phyloP scores from a whole-genome alignment of 345 rosid species.

The Sisymbrium irio region DNA sequence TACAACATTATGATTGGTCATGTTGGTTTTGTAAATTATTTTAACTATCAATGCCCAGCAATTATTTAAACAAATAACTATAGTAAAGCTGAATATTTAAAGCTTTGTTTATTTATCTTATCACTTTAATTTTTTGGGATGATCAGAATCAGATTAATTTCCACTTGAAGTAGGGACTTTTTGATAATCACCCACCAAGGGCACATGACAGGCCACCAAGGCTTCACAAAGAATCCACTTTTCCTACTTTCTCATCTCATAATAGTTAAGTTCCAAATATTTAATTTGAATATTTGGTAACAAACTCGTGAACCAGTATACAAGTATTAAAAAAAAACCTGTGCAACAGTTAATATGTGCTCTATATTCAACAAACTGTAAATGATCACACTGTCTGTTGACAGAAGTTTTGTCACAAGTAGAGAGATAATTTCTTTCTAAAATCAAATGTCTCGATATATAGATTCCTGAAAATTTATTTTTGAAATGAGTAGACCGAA shows the following conservation, averaged over 20 bases:
- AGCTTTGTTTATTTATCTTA: conserved; percentile 18
- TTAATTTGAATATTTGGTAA: not conserved
- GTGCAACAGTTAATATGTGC: not conserved
- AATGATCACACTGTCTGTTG: not conserved
- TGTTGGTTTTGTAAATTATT: conserved; percentile 39
- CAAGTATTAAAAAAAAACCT: not conserved
- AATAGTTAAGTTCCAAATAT: not conserved
- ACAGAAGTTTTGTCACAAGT: not conserved
- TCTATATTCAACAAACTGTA: not conserved
- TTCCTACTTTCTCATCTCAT: conserved; percentile 24
- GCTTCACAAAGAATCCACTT: conserved; percentile 34
- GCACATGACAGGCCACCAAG: conserved; percentile 41
- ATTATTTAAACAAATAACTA: conserved; percentile 29
- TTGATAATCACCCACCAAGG: conserved; percentile 37
- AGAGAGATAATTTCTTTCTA: not conserved
- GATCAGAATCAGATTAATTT: conserved; percentile 35
- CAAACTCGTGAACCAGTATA: not conserved
- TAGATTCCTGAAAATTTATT: not conserved
- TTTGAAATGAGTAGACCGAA: not conserved
- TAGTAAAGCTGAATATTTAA: conserved; percentile 33
- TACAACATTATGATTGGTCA: conserved; percentile 53
- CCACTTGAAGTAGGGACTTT: conserved; percentile 31
- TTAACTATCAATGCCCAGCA: conserved; percentile 4
- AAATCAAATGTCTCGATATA: not conserved
- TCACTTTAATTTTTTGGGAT: conserved; percentile 13